Conservation (phyloP, 2,329 filamentous ascomycete species). For the Phaeosphaeria sp. region DNA sequence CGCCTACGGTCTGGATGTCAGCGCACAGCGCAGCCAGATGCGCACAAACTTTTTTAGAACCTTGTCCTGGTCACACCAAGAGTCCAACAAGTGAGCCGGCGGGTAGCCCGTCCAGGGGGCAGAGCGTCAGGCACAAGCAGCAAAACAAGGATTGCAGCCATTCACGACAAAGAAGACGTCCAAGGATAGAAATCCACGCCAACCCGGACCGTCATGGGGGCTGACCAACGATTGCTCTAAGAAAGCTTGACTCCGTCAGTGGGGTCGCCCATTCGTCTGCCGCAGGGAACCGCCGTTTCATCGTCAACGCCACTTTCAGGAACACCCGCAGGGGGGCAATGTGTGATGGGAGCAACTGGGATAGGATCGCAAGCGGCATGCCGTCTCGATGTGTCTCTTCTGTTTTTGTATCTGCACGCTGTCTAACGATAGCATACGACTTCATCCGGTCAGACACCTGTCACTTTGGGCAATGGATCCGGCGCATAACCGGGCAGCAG, state of each 20-base stretch:
- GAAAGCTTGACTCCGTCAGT: slow-evolving; percentile 32
- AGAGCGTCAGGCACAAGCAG: slow-evolving; percentile 23
- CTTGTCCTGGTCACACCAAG: slow-evolving; percentile 24
- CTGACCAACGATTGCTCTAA: slow-evolving; percentile 26
- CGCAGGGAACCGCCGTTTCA: slow-evolving; percentile 34
- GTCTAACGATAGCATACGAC: slow-evolving; percentile 4
- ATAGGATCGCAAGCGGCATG: slow-evolving; percentile 11
- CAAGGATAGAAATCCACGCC: slow-evolving; percentile 13
- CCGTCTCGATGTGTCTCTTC: neutral
- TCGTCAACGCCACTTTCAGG: slow-evolving; percentile 16
- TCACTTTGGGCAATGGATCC: neutral
- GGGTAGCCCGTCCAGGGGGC: slow-evolving; percentile 23
- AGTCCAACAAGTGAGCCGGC: slow-evolving; percentile 20
- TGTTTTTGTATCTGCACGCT: slow-evolving; percentile 5
- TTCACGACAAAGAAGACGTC: slow-evolving; percentile 12
- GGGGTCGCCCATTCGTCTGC: slow-evolving; percentile 1
- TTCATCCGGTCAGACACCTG: slow-evolving; percentile 8
- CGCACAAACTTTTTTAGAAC: slow-evolving; percentile 34
- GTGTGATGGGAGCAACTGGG: slow-evolving; percentile 2
- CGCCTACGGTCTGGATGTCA: slow-evolving; percentile 22
- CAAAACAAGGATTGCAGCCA: slow-evolving; percentile 13
- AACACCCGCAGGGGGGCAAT: slow-evolving; percentile 21
- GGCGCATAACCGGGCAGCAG: neutral
- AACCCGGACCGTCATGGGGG: slow-evolving; percentile 13
- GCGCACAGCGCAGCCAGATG: slow-evolving; percentile 19